Conservation (phyloP, 2,329 filamentous ascomycete genomes). For the Triangularia setosa region DNA sequence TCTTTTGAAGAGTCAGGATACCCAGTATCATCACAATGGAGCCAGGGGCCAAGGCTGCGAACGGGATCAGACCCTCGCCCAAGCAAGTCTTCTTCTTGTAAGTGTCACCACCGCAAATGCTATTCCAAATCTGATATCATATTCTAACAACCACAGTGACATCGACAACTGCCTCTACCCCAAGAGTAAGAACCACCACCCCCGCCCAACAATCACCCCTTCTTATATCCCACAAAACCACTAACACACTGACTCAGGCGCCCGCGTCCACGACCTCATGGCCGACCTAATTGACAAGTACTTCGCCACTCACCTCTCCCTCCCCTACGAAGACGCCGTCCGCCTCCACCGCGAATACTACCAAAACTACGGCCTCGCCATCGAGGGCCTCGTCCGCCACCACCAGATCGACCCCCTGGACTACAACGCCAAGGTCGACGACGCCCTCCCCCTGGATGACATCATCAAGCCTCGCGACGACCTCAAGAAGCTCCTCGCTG, state of each 20-base stretch:
- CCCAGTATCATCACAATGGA: conserved; percentile 25
- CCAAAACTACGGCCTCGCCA: conserved; percentile 91
- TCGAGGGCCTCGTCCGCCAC: conserved; percentile 88
- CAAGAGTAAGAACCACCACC: conserved; percentile 61
- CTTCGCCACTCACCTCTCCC: conserved; percentile 64
- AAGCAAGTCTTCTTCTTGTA: conserved; percentile 44
- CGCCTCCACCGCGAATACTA: conserved; percentile 90
- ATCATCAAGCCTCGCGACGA: conserved; percentile 76
- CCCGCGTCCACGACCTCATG: conserved; percentile 86
- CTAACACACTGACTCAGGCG: conserved; percentile 42
- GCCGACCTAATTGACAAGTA: conserved; percentile 69
- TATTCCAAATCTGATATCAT: neutral
- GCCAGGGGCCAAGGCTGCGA: conserved; percentile 24
- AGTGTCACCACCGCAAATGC: conserved; percentile 20
- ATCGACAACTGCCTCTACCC: conserved; percentile 98
- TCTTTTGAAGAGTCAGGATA: neutral
- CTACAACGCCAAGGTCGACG: conserved; percentile 92
- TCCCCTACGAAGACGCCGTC: conserved; percentile 74
- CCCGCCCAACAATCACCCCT: conserved; percentile 7
- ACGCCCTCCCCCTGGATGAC: conserved; percentile 81
- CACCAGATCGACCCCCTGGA: conserved; percentile 94
- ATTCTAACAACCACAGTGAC: conserved; percentile 64
- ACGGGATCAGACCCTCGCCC: conserved; percentile 20
- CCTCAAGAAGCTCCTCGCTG: conserved; percentile 71
- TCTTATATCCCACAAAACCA: neutral